These are phyloP conservation scores for Spirogloea muscicola DNA, from an alignment of 139 green algal species.

Conservation along the genomic window DNA sequence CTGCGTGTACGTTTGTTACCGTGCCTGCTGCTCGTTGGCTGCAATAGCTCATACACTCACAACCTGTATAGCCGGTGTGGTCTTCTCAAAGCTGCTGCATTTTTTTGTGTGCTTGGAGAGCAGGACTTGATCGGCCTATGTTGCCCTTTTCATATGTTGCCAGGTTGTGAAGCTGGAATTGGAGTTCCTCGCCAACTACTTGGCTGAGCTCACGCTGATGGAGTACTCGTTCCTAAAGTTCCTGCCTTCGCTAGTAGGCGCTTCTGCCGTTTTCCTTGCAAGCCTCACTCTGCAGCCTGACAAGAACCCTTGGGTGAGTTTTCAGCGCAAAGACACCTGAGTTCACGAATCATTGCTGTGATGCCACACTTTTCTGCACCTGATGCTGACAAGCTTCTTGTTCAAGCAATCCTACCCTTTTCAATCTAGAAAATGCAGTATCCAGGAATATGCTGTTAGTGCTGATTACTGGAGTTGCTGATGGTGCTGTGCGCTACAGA, in stretches of 20 bases:
- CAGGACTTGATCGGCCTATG: no score
- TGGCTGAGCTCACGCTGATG: slow-evolving; percentile 83
- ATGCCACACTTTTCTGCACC: background rate
- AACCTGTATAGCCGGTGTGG: no score
- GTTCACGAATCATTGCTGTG: background rate
- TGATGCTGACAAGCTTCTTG: background rate
- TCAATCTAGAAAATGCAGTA: no score
- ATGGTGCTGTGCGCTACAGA: slow-evolving; percentile 27
- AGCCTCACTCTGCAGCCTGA: slow-evolving; percentile 47
- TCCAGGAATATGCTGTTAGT: background rate
- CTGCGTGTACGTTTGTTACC: slow-evolving; percentile 17
- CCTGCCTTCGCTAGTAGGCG: slow-evolving; percentile 72
- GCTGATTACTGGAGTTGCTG: background rate
- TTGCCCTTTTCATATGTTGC: no score
- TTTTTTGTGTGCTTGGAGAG: no score
- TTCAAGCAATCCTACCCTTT: background rate
- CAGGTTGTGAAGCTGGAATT: no score
- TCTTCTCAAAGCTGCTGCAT: no score
- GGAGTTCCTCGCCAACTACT: slow-evolving; percentile 76
- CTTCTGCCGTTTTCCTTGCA: slow-evolving; percentile 73
- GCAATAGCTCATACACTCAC: no score
- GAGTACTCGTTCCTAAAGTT: slow-evolving; percentile 77
- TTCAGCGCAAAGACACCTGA: background rate
- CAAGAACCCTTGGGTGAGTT: slow-evolving; percentile 49
- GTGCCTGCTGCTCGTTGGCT: no score